Percentiles rank a stretch among this genome's conserved stretches.
Evolutionary conservation across 345 rosid genomes (phyloP).

Genomic region (Carallia pectinifolia): DNA sequence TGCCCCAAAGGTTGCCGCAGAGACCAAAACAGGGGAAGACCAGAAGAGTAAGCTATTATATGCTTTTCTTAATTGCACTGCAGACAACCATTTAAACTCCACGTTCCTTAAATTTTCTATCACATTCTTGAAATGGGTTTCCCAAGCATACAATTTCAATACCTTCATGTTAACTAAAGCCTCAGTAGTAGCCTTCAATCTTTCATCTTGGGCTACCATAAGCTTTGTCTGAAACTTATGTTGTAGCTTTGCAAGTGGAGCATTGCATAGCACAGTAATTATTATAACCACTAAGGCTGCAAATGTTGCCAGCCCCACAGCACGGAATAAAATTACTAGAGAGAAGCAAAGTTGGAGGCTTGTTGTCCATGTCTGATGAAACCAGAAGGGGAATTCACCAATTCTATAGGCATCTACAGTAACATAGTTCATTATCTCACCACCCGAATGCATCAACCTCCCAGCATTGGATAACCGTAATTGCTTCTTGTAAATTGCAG

Average conservation of each 20-base stretch:
- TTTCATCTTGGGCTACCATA: constrained; percentile 77
- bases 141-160: constrained; percentile 92
- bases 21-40: constrained; percentile 90
- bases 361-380: constrained; percentile 94
- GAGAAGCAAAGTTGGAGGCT: constrained; percentile 79
- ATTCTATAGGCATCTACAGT: constrained; percentile 90
- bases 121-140: constrained; percentile 73
- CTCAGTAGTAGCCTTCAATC: constrained; percentile 78
- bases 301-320: constrained; percentile 83
- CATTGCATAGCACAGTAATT: constrained; percentile 70
- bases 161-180: constrained; percentile 92
- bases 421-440: constrained; percentile 91
- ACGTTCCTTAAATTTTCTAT: constrained; percentile 65
- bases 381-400: constrained; percentile 95
- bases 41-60: constrained; percentile 74
- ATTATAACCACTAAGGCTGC: constrained; percentile 74
- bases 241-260: constrained; percentile 94
- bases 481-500: constrained; percentile 82
- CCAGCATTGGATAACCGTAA: constrained; percentile 71
- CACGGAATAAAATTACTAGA: constrained; percentile 63
- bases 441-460: constrained; percentile 71
- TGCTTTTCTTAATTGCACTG: constrained; percentile 69
- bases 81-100: constrained; percentile 69
- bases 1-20: constrained; percentile 82
- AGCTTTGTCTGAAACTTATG: constrained; percentile 74